Evolutionary conservation across 78 protist genomes (phyloP).

Genomic region (Anaeramoeba ignava): DNA sequence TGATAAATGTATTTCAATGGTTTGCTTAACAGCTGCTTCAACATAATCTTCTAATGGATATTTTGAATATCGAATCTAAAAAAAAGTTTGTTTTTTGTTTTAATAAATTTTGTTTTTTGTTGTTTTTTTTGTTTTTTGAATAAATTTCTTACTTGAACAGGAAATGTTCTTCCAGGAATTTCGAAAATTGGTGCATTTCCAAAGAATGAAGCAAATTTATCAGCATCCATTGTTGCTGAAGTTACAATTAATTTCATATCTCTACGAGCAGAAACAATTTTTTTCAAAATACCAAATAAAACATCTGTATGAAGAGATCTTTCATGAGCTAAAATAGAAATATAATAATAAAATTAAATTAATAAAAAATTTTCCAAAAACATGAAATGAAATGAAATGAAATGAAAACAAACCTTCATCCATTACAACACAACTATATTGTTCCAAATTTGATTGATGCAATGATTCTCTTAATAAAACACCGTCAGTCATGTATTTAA

Average conservation of each 20-base stretch:
- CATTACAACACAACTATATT: conserved; percentile 72
- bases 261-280: background rate
- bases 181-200: conserved; percentile 23
- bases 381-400: too few relatives aligned
- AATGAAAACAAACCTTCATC: too few relatives aligned
- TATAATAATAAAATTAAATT: too few relatives aligned
- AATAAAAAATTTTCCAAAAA: too few relatives aligned
- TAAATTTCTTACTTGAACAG: conserved; percentile 48
- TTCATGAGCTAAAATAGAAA: conserved; percentile 98
- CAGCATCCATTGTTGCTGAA: conserved; percentile 94
- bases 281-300: conserved; percentile 60
- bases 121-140: too few relatives aligned
- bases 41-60: conserved; percentile 53
- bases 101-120: too few relatives aligned
- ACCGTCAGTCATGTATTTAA: conserved; percentile 96
- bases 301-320: conserved; percentile 92
- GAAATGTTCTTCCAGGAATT: conserved; percentile 90
- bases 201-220: conserved; percentile 76
- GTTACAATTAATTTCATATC: conserved; percentile 51
- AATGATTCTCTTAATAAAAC: conserved; percentile 77
- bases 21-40: conserved; percentile 83
- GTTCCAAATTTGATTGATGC: conserved; percentile 60
- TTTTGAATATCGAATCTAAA: conserved; percentile 54
- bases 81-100: too few relatives aligned
- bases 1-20: conserved; percentile 37